Base-by-base conservation (phyloP, 2,329 filamentous ascomycete species). In the Pestalotiopsis fici region DNA sequence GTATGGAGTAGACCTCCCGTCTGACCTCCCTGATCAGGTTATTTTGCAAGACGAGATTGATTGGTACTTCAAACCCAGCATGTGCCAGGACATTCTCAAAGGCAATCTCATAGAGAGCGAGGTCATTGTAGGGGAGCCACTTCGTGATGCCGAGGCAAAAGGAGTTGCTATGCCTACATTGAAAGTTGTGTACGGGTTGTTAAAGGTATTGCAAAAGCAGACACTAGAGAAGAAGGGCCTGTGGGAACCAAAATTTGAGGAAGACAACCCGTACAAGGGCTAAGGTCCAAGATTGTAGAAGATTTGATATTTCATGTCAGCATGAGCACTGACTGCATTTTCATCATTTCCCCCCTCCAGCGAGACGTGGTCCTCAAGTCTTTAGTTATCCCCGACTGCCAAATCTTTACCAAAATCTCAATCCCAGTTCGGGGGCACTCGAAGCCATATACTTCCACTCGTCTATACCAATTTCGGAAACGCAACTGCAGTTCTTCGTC, bases 61-160 rank as follows among this genome's bases (percentile, higher is more conserved):
- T 59, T 80, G 81, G 56, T 83, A 81, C 50, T 80, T 86, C 69
- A 78, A 80, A 68, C 87, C 86, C 0, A 87, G 85, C 70, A 88
- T 88, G 86, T 77, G 82, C 18, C 82, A 84, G 68, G 87, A 89
- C 74, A 75, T 82, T 7, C 76, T 80, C 43, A 87, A 88, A 71
- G 71, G 85, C 18, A 88, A 87, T 71, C 85, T 82, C 64, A 84
- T 86, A 67, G 87, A 90, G 74, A 81, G 83, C 60, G 86, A 89
- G 73, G 87, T 84, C 69, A 81, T 89, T 43, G 74, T 88, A 3
- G 86, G 86, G 1, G 87, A 88, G 76, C 85, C 86, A n/a, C 68
- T 89, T 59, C 77, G 83, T 2, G 86, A 86, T 70, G 87, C 82
- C 0, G 81, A 82, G 69, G 74, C 73, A 37, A 74, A 78, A 0